These are phyloP conservation scores for Austroboletus novae-zelandiae DNA, from an alignment of 1,284 basidiomycete species.

Conservation along the genomic window DNA sequence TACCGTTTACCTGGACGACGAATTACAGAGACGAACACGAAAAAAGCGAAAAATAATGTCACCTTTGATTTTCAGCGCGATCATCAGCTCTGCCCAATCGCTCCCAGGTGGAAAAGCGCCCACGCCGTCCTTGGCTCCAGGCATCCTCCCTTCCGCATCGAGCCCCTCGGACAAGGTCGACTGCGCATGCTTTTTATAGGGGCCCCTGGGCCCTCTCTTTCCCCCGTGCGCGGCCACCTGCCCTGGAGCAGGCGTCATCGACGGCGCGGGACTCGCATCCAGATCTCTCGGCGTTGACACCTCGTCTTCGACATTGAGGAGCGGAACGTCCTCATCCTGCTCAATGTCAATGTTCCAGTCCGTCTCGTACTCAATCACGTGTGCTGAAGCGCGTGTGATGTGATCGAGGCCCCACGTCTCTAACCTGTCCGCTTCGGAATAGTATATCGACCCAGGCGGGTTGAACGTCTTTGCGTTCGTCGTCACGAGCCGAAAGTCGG, in stretches of 20 bases:
- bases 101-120: conserved; percentile 67
- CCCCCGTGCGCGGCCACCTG: conserved; percentile 29
- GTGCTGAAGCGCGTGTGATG: conserved; percentile 63
- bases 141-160: conserved; percentile 66
- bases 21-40: not conserved
- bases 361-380: conserved; percentile 75
- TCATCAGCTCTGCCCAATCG: conserved; percentile 65
- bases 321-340: conserved; percentile 52
- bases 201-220: conserved; percentile 43
- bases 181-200: conserved; percentile 43
- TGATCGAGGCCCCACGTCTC: conserved; percentile 69
- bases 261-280: conserved; percentile 21
- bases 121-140: conserved; percentile 71
- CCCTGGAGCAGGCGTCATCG: conserved; percentile 33
- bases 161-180: conserved; percentile 50
- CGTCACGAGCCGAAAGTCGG: conserved; percentile 69
- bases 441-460: conserved; percentile 65
- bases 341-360: conserved; percentile 83
- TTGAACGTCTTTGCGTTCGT: conserved; percentile 74
- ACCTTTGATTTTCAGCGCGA: conserved; percentile 73
- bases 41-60: not conserved
- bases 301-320: conserved; percentile 34
- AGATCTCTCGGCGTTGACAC: conserved; percentile 25
- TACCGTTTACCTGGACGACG: conserved; percentile 60
- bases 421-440: conserved; percentile 67